Evolutionary conservation across 1,139 yeast species (phyloP).

Genomic region (Wickerhamomyces sp.): DNA sequence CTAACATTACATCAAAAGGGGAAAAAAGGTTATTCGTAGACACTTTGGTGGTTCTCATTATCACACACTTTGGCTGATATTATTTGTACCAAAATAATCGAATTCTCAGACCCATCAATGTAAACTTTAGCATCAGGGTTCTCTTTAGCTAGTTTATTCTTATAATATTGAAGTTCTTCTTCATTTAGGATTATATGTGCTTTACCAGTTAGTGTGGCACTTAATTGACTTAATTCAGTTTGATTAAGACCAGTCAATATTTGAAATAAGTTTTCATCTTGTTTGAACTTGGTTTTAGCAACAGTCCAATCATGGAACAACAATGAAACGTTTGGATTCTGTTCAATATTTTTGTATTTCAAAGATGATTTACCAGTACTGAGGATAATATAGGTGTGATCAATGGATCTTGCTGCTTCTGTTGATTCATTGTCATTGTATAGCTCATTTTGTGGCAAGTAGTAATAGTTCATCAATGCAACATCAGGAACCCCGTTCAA

Average conservation of each 20-base stretch:
- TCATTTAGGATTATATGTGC: conserved; percentile 50
- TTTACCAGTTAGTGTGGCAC: conserved; percentile 72
- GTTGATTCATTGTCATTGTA: conserved; percentile 26
- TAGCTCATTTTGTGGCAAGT: conserved; percentile 36
- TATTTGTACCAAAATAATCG: conserved; percentile 60
- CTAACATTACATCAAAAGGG: background rate
- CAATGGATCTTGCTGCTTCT: conserved; percentile 28
- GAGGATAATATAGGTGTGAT: conserved; percentile 51
- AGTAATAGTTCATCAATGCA: conserved; percentile 83
- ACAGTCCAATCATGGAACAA: conserved; percentile 86
- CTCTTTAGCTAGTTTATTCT: conserved; percentile 50
- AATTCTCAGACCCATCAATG: conserved; percentile 57
- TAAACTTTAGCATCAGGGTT: conserved; percentile 69
- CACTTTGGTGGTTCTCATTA: conserved; percentile 52
- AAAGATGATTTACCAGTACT: conserved; percentile 67
- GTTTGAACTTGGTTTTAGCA: conserved; percentile 36
- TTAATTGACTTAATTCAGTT: conserved; percentile 66
- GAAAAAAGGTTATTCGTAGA: conserved; percentile 33
- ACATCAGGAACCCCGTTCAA: conserved; percentile 70
- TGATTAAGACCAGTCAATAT: conserved; percentile 70
- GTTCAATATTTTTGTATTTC: conserved; percentile 59
- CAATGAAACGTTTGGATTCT: conserved; percentile 72
- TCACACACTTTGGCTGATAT: conserved; percentile 78
- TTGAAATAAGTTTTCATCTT: conserved; percentile 39
- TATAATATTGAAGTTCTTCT: conserved; percentile 49